phyloP scores from a whole-genome alignment of 345 rosid genomes.

The Syzygium aromaticum region DNA sequence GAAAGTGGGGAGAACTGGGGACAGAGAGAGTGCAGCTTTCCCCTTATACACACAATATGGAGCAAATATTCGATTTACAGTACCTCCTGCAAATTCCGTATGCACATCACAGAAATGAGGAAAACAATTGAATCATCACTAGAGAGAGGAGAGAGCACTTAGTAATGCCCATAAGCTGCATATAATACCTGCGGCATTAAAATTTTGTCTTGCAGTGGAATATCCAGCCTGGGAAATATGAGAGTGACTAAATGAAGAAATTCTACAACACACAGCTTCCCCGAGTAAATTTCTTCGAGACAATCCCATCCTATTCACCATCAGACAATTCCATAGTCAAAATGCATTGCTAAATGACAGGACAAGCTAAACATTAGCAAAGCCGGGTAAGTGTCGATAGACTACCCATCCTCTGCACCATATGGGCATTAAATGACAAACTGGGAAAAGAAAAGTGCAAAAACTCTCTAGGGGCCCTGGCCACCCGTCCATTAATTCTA shows the following conservation, averaged over 20 bases:
- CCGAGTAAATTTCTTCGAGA: slow-evolving; percentile 15
- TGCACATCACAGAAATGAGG: background rate
- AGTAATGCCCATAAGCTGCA: slow-evolving; percentile 5
- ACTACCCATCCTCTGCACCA: background rate
- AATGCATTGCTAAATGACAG: background rate
- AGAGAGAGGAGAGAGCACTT: background rate
- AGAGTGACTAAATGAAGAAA: slow-evolving; percentile 21
- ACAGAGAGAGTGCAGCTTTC: slow-evolving; percentile 72
- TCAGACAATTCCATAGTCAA: background rate
- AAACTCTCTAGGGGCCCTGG: background rate
- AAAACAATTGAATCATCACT: background rate
- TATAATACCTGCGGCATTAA: slow-evolving; percentile 9
- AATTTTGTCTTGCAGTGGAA: slow-evolving; percentile 24
- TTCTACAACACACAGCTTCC: slow-evolving; percentile 8
- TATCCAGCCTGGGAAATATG: slow-evolving; percentile 25
- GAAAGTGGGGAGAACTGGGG: slow-evolving; percentile 71
- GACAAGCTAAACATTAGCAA: background rate
- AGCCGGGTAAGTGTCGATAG: background rate
- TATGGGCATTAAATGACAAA: background rate
- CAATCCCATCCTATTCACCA: slow-evolving; percentile 24
- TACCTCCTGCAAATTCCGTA: background rate
- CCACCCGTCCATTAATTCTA: background rate
- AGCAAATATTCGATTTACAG: slow-evolving; percentile 52
- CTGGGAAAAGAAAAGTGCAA: background rate
- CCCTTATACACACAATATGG: slow-evolving; percentile 78